phyloP scores from a whole-genome alignment of 2,329 filamentous ascomycete species.

The Cladosporium sp. region DNA sequence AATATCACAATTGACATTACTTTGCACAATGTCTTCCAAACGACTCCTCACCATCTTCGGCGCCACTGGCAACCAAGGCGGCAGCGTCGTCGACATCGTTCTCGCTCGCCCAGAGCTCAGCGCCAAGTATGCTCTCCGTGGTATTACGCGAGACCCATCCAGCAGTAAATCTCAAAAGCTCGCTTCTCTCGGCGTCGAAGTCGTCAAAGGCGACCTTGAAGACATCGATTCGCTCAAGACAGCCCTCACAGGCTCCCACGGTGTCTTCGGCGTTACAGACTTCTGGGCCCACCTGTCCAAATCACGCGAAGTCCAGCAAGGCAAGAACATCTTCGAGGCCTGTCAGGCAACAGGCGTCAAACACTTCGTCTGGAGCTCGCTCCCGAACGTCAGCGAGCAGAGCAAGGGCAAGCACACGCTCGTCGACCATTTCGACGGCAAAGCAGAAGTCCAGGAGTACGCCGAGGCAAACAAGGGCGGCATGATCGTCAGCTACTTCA shows the following conservation, averaged over 20 bases:
- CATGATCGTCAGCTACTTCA: conserved; percentile 25
- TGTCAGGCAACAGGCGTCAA: conserved; percentile 28
- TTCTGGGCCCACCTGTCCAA: conserved; percentile 41
- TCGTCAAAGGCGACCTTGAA: conserved; percentile 51
- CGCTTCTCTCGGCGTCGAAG: conserved; percentile 44
- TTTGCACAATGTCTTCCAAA: conserved; percentile 19
- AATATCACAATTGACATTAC: background rate
- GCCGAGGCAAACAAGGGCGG: conserved; percentile 25
- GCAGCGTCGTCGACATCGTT: conserved; percentile 48
- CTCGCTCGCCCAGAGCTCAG: conserved; percentile 41
- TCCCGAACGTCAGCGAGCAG: conserved; percentile 26
- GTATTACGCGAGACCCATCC: conserved; percentile 49
- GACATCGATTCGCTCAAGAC: conserved; percentile 41
- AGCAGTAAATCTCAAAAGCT: conserved; percentile 45
- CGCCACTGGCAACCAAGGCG: conserved; percentile 58
- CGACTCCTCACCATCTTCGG: conserved; percentile 56
- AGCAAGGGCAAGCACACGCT: conserved; percentile 28
- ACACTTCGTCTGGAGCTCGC: conserved; percentile 38
- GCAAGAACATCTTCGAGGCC: conserved; percentile 33
- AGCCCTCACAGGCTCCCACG: conserved; percentile 44
- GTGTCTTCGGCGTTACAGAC: conserved; percentile 53
- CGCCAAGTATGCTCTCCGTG: conserved; percentile 51
- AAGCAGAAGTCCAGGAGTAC: conserved; percentile 34
- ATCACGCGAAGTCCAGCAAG: conserved; percentile 30
- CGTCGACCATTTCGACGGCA: conserved; percentile 37